A percentile compares a stretch with the other conserved stretches of the same genome.
phyloP scores from a whole-genome alignment of 2,329 filamentous ascomycete genomes.

The Verticillium isaacii region DNA sequence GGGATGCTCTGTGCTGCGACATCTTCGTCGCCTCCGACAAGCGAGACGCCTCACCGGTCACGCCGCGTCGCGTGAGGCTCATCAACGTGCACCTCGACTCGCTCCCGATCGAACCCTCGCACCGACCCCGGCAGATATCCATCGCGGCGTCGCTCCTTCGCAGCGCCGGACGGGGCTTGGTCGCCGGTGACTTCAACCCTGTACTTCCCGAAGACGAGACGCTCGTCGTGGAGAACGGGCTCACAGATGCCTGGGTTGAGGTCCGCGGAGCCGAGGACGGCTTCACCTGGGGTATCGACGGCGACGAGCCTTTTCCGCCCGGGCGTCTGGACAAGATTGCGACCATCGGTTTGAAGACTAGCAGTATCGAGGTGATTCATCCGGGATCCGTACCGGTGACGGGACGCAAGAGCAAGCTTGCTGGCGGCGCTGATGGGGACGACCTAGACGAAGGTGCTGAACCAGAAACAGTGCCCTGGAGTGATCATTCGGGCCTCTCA shows the following conservation, averaged over 20 bases:
- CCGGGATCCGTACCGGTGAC: too few species aligned
- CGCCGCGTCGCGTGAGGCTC: constrained; percentile 18
- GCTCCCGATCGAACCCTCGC: constrained; percentile 19
- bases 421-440: too few species aligned
- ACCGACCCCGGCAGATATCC: constrained; percentile 23
- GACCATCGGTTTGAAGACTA: constrained; percentile 17
- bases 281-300: constrained; percentile 31
- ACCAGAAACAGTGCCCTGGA: too few species aligned
- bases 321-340: constrained; percentile 31
- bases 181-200: constrained; percentile 36
- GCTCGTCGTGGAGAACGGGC: constrained; percentile 22
- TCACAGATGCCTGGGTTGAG: constrained; percentile 28
- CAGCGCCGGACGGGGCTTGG: constrained; percentile 21
- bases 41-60: neutral
- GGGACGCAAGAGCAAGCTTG: too few species aligned
- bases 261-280: constrained; percentile 22
- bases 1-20: constrained; percentile 31
- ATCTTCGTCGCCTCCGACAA: constrained; percentile 14
- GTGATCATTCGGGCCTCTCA: too few species aligned
- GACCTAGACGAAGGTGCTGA: too few species aligned
- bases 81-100: constrained; percentile 35
- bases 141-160: constrained; percentile 20
- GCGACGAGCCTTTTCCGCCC: constrained; percentile 23
- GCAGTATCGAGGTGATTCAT: too few species aligned
- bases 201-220: constrained; percentile 26